These are phyloP conservation scores for Blastomyces gilchristii DNA, from an alignment of 2,329 filamentous ascomycete genomes.

Conservation along the genomic window DNA sequence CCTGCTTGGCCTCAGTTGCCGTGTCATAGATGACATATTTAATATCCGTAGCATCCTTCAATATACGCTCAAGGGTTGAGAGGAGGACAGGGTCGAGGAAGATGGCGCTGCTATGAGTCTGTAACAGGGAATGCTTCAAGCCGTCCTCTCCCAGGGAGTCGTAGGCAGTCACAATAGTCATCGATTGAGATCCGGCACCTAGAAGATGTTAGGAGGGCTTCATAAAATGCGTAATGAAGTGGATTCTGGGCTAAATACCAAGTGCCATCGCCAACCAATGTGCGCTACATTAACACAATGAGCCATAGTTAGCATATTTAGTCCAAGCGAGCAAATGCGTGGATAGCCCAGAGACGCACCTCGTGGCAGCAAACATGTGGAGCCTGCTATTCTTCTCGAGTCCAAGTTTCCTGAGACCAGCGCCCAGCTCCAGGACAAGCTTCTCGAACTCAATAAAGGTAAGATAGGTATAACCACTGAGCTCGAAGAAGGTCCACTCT, in stretches of 20 bases:
- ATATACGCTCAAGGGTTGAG: conserved; percentile 42
- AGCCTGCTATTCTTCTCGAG: conserved; percentile 56
- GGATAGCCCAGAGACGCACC: conserved; percentile 36
- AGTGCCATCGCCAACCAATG: conserved; percentile 81
- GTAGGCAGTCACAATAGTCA: conserved; percentile 65
- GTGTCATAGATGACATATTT: conserved; percentile 47
- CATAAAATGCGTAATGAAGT: not conserved
- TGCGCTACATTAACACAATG: conserved; percentile 39
- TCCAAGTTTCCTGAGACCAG: conserved; percentile 65
- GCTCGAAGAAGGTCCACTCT: conserved; percentile 84
- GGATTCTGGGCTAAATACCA: conserved; percentile 31
- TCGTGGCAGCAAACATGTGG: conserved; percentile 77
- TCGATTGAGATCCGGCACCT: conserved; percentile 67
- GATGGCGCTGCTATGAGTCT: conserved; percentile 26
- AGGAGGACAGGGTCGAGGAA: conserved; percentile 31
- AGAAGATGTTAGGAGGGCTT: conserved; percentile 8
- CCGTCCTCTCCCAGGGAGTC: conserved; percentile 29
- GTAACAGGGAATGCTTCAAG: conserved; percentile 24
- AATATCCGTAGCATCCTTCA: conserved; percentile 44
- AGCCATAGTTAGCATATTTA: not conserved
- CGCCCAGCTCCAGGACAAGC: conserved; percentile 57
- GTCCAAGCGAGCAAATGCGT: not conserved
- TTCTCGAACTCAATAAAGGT: conserved; percentile 72
- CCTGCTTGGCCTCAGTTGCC: conserved; percentile 38
- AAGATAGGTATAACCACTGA: conserved; percentile 64